These are phyloP conservation scores for Gynandropsis gynandra DNA, from an alignment of 345 rosid genomes.

Conservation along the genomic window DNA sequence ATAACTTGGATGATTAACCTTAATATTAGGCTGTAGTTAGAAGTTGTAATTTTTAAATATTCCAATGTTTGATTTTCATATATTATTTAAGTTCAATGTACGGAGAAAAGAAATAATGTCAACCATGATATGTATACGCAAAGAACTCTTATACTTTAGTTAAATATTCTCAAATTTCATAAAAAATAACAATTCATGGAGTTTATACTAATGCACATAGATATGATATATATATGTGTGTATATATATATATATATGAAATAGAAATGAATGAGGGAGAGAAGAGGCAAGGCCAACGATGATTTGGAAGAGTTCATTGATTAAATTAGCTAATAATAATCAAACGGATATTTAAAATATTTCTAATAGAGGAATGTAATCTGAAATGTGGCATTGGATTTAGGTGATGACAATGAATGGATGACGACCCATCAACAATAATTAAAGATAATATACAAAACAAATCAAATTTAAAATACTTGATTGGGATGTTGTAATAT, in stretches of 20 bases:
- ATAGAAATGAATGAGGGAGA: conserved; percentile 9
- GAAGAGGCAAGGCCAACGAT: conserved; percentile 10
- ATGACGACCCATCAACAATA: conserved; percentile 96
- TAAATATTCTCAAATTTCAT: too few species aligned
- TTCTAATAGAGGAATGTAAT: conserved; percentile 55
- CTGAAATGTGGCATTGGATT: conserved; percentile 67
- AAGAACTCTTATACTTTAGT: not conserved
- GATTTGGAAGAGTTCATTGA: conserved; percentile 22
- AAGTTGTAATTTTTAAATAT: too few species aligned
- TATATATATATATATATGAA: too few species aligned
- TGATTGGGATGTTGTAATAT: conserved; percentile 23
- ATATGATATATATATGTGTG: too few species aligned
- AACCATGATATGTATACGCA: conserved; percentile 18
- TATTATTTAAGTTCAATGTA: too few species aligned
- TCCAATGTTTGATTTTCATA: too few species aligned
- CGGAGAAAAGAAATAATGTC: not conserved
- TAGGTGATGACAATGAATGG: conserved; percentile 94
- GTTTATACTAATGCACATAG: too few species aligned
- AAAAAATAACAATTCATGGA: too few species aligned
- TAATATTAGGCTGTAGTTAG: too few species aligned
- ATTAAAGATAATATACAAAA: conserved; percentile 75
- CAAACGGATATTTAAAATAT: conserved; percentile 18
- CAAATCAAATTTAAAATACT: conserved; percentile 41
- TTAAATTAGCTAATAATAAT: conserved; percentile 20
- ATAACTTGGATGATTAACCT: too few species aligned